Evolutionary conservation across 257 asterid species (phyloP), one percentile per base, ranked within the genome.

Genomic region (Striga asiatica): DNA sequence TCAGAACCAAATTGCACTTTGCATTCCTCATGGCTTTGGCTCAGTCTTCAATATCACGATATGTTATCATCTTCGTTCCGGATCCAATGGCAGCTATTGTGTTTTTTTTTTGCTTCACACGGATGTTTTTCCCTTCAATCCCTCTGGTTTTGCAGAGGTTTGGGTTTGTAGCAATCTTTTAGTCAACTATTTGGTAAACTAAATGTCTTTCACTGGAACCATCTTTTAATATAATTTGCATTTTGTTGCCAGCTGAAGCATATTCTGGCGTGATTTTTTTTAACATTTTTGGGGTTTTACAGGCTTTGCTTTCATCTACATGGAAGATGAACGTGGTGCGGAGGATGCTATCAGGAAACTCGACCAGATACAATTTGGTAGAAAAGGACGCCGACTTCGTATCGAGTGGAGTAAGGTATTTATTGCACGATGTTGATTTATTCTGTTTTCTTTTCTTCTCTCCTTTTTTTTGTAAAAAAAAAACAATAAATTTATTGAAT

Each of bases 241-340:
- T 58, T 9, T 11, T 61, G 22, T 54, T 66, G 64, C 66, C 42
- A 32, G 25, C 39, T 41, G 32, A 32, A 64, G 52, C 48, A 39
- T n/a, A n/a, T 24, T 68, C 28, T 69, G 54, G 60, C 7, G 29
- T 58, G 67, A 62, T 60, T 67, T 64, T n/a, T 50, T 75, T 50
- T 46, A 76, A 68, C 43, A 23, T 18, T 41, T 59, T 66, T 60
- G 64, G n/a, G n/a, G 29, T 54, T 67, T 70, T 67, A 27, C 62
- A 89, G 98, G 96, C 58, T 89, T 81, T 76, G 98, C 98, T 56
- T 89, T 89, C 35, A 57, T 89, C 64, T 83, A 89, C 39, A 89
- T 89, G 96, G 96, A 83, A 74, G 98, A 91, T 58, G 98, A 87
- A 62, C 91, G 82, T 27, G 98, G 84, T 71, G 98, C 93, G 56